phyloP scores from a whole-genome alignment of 352 stramenopile genomes.

The Phytopythium litorale region DNA sequence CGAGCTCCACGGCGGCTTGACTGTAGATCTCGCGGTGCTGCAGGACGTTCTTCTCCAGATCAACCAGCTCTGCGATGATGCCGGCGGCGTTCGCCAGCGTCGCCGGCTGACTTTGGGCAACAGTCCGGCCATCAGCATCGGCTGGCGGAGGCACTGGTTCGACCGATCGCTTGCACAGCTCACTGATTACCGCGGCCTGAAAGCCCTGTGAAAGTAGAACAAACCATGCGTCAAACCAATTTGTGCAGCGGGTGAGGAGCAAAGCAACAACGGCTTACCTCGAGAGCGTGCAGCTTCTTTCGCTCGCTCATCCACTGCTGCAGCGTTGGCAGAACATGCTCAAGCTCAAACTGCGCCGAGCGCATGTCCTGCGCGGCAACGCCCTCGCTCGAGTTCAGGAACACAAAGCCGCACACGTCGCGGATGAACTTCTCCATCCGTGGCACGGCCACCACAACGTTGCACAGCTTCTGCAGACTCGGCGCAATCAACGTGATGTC shows the following conservation, averaged over 20 bases:
- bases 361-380: constrained; percentile 17
- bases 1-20: constrained; percentile 67
- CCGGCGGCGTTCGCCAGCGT: constrained; percentile 59
- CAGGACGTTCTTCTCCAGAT: constrained; percentile 81
- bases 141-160: constrained; percentile 16
- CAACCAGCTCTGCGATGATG: constrained; percentile 73
- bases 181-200: constrained; percentile 46
- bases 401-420: constrained; percentile 78
- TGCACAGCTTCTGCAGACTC: constrained; percentile 77
- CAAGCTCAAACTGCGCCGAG: constrained; percentile 40
- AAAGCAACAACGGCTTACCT: constrained; percentile 21
- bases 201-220: constrained; percentile 28
- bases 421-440: constrained; percentile 87
- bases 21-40: constrained; percentile 78
- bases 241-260: too few species aligned
- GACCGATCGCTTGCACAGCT: constrained; percentile 58
- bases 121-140: background rate
- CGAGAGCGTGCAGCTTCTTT: constrained; percentile 50
- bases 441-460: constrained; percentile 72
- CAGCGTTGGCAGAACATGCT: constrained; percentile 68
- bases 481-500: constrained; percentile 81
- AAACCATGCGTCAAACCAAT: background rate
- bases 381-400: constrained; percentile 34
- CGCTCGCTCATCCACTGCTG: constrained; percentile 63
- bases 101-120: constrained; percentile 17